Base-by-base conservation (phyloP, 495 filamentous ascomycete species). In the Podospora tetraspora region DNA sequence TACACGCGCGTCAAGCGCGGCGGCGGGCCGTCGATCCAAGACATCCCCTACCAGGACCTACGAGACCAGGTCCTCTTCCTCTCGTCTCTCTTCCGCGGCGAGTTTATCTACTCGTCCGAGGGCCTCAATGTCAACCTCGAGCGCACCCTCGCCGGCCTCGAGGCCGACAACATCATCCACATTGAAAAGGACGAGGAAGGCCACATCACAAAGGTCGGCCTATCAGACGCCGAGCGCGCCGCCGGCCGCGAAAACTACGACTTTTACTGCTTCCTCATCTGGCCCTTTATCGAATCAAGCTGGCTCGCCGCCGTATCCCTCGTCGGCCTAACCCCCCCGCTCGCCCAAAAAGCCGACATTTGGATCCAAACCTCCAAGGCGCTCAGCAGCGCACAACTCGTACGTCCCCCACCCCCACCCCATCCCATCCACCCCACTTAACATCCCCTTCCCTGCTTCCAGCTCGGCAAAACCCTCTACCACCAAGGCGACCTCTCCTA, bases 231-330 rank as follows among this genome's bases (percentile, higher is more conserved):
- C 2, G 94, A 99, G 77, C 84, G 94, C 23, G 80, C 83, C 3
- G 87, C 84, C 43, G 95, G 94, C 3, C 82, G 94, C 24, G 94
- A 98, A 75, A 97, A 97, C 73, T 98, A 89, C 75, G 95, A 98
- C 73, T 99, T 98, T 78, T 97, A 99, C 79, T 97, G 93, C 78
- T 98, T 97, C 83, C 79, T 98, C 23, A 92, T 98, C 69, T 98
- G 95, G 95, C 95, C 95, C 0, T 98, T 98, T 72, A 93, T 97
- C 66, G 95, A 99, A 75, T 90, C 92, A 0, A 87, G 83, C 60
- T 99, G 95, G 95, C 87, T 98, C 16, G 93, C 92, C 8, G 89
- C 92, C 0, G 89, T 97, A 0, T 91, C 91, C 2, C 84, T 97
- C 2, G 87, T 96, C 78, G 92, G 93, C 12, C 84, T 98, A 9